A percentile compares a stretch with the other conserved stretches of the same genome.
phyloP scores from a whole-genome alignment of 371 early-diverging fungal species.

The Mucor velutinosus region DNA sequence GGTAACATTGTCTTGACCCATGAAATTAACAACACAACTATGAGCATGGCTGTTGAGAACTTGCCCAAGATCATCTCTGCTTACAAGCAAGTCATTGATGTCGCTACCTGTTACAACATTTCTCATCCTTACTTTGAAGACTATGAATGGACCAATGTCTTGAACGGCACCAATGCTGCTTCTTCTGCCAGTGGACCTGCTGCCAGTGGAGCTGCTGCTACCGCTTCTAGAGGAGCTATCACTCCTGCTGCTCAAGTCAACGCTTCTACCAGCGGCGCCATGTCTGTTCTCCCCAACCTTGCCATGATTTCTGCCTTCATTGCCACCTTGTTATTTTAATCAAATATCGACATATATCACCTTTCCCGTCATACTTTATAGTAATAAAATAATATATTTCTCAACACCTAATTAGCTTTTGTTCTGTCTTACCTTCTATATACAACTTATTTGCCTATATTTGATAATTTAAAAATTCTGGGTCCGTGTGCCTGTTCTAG shows the following conservation, averaged over 20 bases:
- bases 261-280: background rate
- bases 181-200: conserved; percentile 9
- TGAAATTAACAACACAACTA: conserved; percentile 55
- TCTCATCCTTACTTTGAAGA: conserved; percentile 51
- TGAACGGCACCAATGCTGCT: conserved; percentile 8
- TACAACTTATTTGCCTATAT: background rate
- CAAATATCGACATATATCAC: background rate
- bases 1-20: conserved; percentile 53
- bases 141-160: conserved; percentile 19
- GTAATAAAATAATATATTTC: background rate
- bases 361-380: background rate
- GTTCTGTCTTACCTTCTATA: background rate
- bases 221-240: background rate
- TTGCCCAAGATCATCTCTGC: conserved; percentile 39
- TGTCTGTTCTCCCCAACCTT: background rate
- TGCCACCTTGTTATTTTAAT: background rate
- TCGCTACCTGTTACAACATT: conserved; percentile 55
- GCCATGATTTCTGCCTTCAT: background rate
- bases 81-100: conserved; percentile 46
- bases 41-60: conserved; percentile 42
- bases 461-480: background rate
- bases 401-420: background rate
- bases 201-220: conserved; percentile 10
- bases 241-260: background rate
- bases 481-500: background rate